These are phyloP conservation scores for Marsdenia floribunda DNA, from an alignment of 257 asterid species.

Conservation along the genomic window DNA sequence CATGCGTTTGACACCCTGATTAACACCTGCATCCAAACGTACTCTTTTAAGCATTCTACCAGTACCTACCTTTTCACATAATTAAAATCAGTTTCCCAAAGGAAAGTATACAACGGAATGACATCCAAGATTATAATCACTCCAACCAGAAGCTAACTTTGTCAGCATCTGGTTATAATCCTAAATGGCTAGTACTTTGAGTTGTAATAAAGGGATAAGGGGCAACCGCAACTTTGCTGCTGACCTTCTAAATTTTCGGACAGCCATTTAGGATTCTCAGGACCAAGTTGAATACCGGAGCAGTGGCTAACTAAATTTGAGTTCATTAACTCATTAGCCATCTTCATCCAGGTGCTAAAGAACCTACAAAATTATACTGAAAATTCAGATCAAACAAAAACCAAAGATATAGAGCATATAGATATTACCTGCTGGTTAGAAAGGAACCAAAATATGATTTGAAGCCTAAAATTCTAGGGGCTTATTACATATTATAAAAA, in stretches of 20 bases:
- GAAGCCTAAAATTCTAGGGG: neutral
- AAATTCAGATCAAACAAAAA: neutral
- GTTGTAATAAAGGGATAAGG: neutral
- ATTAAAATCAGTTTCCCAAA: neutral
- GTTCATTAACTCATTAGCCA: slow-evolving; percentile 18
- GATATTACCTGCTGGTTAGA: neutral
- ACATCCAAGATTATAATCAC: neutral
- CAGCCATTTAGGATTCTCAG: slow-evolving; percentile 30
- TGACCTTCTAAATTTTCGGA: slow-evolving; percentile 55
- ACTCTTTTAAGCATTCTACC: neutral
- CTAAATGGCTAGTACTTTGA: neutral
- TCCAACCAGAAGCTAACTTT: neutral
- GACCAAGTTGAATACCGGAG: neutral
- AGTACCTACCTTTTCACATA: neutral
- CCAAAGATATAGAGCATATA: neutral
- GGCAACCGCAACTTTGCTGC: neutral
- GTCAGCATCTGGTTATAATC: neutral
- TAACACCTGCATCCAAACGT: slow-evolving; percentile 41
- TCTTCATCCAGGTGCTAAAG: neutral
- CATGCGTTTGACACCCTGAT: slow-evolving; percentile 45
- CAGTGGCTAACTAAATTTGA: neutral
- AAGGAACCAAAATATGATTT: neutral
- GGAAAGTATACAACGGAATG: neutral
- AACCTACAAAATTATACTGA: neutral
- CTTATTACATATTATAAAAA: too few species aligned